Evolutionary conservation across 1,139 yeast species (phyloP).

Genomic region (Spathaspora sp.): DNA sequence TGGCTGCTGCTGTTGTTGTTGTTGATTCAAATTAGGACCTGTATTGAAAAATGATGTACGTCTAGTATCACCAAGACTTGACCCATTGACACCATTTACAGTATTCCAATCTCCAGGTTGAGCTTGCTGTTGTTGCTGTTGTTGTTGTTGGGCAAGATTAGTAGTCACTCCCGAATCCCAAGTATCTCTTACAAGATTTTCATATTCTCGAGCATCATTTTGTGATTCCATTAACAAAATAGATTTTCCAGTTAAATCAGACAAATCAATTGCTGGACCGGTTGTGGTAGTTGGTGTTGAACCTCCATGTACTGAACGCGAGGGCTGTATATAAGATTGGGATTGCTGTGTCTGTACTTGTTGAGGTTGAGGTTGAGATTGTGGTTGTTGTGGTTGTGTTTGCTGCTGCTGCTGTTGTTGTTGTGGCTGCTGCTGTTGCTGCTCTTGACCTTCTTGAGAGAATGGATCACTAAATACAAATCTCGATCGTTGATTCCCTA

Average conservation of each 20-base stretch:
- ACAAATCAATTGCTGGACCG: conserved; percentile 20
- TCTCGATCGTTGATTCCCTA: conserved; percentile 62
- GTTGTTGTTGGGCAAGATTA: too few species aligned
- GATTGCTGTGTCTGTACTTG: conserved; percentile 10
- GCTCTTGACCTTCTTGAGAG: conserved; percentile 20
- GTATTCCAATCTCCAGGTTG: conserved; percentile 19
- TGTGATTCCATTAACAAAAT: conserved; percentile 56
- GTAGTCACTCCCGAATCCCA: conserved; percentile 37
- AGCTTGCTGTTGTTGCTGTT: too few species aligned
- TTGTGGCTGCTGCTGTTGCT: conserved; percentile 14
- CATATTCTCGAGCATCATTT: conserved; percentile 53
- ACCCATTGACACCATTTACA: conserved; percentile 12
- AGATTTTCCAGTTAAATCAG: conserved; percentile 51
- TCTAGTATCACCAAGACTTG: conserved; percentile 19
- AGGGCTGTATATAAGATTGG: conserved; percentile 13
- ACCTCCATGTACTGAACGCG: conserved; percentile 13
- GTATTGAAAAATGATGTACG: conserved; percentile 35
- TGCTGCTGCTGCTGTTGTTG: conserved; percentile 12
- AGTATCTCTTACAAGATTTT: conserved; percentile 51
- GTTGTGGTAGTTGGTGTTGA: conserved; percentile 13
- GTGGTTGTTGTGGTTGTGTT: conserved; percentile 13
- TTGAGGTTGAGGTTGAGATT: conserved; percentile 12
- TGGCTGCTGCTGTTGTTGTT: conserved; percentile 9
- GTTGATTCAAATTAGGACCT: conserved; percentile 13
- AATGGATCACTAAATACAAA: conserved; percentile 72